phyloP scores from a whole-genome alignment of 768 basidiomycete species.

The Daedalea quercina region DNA sequence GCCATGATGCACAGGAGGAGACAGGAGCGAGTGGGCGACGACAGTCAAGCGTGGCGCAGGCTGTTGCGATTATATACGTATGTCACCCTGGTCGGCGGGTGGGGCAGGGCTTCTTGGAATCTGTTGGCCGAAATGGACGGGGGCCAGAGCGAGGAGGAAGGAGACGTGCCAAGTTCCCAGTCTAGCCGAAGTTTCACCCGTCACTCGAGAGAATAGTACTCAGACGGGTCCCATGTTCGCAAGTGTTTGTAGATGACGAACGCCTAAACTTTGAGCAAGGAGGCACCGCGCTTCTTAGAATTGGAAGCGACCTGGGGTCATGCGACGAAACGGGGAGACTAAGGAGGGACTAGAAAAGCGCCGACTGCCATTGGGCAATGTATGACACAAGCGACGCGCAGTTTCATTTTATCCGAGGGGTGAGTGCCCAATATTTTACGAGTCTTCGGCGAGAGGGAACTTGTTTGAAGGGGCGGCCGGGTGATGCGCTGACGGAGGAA shows the following conservation, averaged over 20 bases:
- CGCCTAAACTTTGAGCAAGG: background rate
- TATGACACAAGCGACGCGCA: too few relatives aligned
- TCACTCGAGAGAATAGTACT: background rate
- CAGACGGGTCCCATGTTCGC: background rate
- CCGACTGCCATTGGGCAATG: too few relatives aligned
- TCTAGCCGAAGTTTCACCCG: background rate
- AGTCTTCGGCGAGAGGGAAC: too few relatives aligned
- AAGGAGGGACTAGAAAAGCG: too few relatives aligned
- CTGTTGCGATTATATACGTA: background rate
- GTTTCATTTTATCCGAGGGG: too few relatives aligned
- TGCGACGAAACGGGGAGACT: too few relatives aligned
- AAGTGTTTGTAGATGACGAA: background rate
- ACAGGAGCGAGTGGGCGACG: background rate
- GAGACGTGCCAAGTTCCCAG: background rate
- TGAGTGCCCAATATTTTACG: too few relatives aligned
- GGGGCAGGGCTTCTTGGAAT: too few relatives aligned
- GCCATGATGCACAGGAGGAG: constrained; percentile 17
- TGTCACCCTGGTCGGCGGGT: too few relatives aligned
- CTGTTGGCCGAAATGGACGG: background rate
- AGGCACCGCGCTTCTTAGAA: background rate
- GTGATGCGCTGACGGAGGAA: too few relatives aligned
- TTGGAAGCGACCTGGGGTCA: background rate
- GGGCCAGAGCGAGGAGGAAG: background rate
- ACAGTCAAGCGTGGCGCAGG: background rate
- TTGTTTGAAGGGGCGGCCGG: too few relatives aligned